Evolutionary conservation across 2,329 filamentous ascomycete genomes (phyloP).

Genomic region (Epichloe bromicola): DNA sequence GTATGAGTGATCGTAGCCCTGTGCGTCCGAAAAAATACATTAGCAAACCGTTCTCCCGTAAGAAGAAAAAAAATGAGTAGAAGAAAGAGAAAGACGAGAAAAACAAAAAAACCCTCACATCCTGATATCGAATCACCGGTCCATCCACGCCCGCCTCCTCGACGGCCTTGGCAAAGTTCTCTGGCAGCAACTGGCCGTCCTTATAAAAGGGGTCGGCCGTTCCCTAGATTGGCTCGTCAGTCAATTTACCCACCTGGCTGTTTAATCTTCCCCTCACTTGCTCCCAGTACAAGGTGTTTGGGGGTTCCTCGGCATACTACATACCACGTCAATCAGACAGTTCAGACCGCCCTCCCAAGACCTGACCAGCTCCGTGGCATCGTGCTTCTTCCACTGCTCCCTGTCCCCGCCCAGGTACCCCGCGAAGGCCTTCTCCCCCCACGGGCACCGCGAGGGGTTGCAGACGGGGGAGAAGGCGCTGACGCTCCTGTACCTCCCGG

Average conservation of each 20-base stretch:
- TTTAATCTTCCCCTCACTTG: too few species aligned
- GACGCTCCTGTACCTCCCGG: constrained; percentile 76
- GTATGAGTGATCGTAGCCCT: constrained; percentile 94
- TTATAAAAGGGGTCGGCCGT: constrained; percentile 96
- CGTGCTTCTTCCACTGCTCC: constrained; percentile 74
- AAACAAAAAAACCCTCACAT: constrained; percentile 30
- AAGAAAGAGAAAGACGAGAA: too few species aligned
- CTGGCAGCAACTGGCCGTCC: constrained; percentile 78
- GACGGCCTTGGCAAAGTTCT: constrained; percentile 76
- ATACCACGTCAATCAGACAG: constrained; percentile 74
- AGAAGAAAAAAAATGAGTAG: too few species aligned
- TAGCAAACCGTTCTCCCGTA: too few species aligned
- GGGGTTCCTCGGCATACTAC: constrained; percentile 18
- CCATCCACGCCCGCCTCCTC: constrained; percentile 62
- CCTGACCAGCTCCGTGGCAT: constrained; percentile 81
- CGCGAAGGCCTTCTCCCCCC: constrained; percentile 89
- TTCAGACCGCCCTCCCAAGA: constrained; percentile 59
- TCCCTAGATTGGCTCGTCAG: constrained; percentile 37
- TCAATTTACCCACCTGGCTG: too few species aligned
- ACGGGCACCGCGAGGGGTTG: constrained; percentile 76
- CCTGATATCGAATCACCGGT: constrained; percentile 70
- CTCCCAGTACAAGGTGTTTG: too few species aligned
- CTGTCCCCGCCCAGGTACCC: constrained; percentile 76
- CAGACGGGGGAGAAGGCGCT: constrained; percentile 83
- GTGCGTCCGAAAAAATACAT: neutral